These are phyloP conservation scores for Annulohypoxylon stygium DNA, from an alignment of 495 filamentous ascomycete species.

Conservation along the genomic window DNA sequence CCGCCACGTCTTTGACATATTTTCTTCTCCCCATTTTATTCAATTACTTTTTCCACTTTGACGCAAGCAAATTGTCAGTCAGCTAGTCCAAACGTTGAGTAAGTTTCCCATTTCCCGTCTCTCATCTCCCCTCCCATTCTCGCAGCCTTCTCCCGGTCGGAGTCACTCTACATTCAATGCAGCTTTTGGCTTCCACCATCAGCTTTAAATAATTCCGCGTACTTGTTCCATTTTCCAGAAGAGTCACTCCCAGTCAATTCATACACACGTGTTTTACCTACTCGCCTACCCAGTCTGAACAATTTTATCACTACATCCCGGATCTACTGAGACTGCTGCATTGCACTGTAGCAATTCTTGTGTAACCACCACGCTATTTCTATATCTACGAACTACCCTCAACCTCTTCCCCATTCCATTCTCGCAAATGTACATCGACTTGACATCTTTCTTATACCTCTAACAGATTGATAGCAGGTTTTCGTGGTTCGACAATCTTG, in stretches of 20 bases:
- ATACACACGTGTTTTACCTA: neutral
- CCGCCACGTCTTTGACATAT: conserved; percentile 35
- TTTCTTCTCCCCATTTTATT: conserved; percentile 22
- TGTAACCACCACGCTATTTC: neutral
- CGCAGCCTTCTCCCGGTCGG: conserved; percentile 33
- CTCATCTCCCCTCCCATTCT: conserved; percentile 1
- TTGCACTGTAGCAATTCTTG: neutral
- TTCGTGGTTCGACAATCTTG: neutral
- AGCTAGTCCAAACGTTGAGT: conserved; percentile 29
- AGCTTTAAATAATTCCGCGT: conserved; percentile 1
- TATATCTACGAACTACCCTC: neutral
- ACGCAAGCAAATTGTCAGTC: conserved; percentile 19
- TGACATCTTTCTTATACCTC: neutral
- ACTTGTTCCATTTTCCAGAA: neutral
- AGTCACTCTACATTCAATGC: conserved; percentile 16
- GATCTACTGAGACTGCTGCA: neutral
- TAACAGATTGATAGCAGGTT: neutral
- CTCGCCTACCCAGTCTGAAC: neutral
- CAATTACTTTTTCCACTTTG: conserved; percentile 15
- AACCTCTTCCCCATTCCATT: neutral
- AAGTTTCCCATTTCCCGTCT: conserved; percentile 26
- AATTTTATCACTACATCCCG: neutral
- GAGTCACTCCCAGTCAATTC: neutral
- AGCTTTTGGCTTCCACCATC: conserved; percentile 9
- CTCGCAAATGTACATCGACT: neutral